Conservation (phyloP, 225 moss, liverwort and hornwort species). For the Polytrichum formosum region DNA sequence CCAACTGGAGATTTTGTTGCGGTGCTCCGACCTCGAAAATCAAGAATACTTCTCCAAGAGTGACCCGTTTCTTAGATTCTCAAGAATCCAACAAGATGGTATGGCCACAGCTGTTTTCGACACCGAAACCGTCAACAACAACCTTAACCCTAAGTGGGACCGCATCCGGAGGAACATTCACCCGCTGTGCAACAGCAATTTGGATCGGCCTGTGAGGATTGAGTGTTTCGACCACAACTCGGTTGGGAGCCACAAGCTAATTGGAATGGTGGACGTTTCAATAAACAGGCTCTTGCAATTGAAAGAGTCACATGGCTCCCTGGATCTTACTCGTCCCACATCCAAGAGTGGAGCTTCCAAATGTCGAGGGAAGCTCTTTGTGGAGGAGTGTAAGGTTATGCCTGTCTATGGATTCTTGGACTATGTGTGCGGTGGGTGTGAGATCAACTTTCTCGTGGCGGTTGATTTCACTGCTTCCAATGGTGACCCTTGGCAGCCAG, state of each 20-base stretch:
- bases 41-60: slow-evolving; percentile 39
- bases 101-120: slow-evolving; percentile 57
- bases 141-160: slow-evolving; percentile 67
- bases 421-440: slow-evolving; percentile 84
- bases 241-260: slow-evolving; percentile 76
- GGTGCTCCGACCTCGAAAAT: slow-evolving; percentile 28
- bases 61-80: slow-evolving; percentile 70
- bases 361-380: slow-evolving; percentile 57
- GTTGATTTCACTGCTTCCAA: slow-evolving; percentile 96
- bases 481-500: slow-evolving; percentile 65
- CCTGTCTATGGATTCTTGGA: slow-evolving; percentile 64
- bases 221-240: slow-evolving; percentile 70
- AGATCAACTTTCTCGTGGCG: slow-evolving; percentile 88
- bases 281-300: slow-evolving; percentile 52
- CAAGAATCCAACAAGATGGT: slow-evolving; percentile 56
- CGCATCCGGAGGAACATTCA: slow-evolving; percentile 52
- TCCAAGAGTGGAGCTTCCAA: slow-evolving; percentile 35
- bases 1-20: slow-evolving; percentile 17
- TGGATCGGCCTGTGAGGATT: slow-evolving; percentile 52
- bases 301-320: not conserved
- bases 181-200: slow-evolving; percentile 75
- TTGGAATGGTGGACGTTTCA: slow-evolving; percentile 51
- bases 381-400: slow-evolving; percentile 32
- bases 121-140: slow-evolving; percentile 66
- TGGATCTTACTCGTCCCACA: slow-evolving; percentile 46